Percentiles rank a stretch among this genome's conserved stretches.
phyloP scores from a whole-genome alignment of 805 yeast genomes.

The Sugiyamaella valdiviana region DNA sequence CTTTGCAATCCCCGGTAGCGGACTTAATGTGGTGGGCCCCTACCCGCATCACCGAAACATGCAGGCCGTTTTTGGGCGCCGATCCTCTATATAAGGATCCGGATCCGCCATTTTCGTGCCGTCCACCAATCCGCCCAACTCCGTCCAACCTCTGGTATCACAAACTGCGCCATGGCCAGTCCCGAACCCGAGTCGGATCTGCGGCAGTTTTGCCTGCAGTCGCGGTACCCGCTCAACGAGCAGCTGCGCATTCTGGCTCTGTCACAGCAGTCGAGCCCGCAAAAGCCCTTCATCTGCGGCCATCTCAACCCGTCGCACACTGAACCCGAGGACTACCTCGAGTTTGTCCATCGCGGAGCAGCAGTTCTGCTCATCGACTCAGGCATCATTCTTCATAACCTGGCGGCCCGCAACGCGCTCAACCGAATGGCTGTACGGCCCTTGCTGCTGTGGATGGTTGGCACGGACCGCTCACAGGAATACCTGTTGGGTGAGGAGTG shows the following conservation, averaged over 20 bases:
- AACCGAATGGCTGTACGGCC: conserved; percentile 17
- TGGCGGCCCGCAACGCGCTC: conserved; percentile 16
- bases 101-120: not conserved
- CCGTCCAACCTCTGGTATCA: no score
- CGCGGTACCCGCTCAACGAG: conserved; percentile 7
- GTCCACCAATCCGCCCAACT: not conserved
- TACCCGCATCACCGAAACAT: not conserved
- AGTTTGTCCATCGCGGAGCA: conserved; percentile 12
- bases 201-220: conserved; percentile 3
- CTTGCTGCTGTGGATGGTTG: conserved; percentile 15
- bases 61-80: not conserved
- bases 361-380: conserved; percentile 13
- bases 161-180: not conserved
- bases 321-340: conserved; percentile 18
- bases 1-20: not conserved
- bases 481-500: conserved; percentile 20
- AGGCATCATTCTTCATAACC: conserved; percentile 20
- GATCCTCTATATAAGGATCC: not conserved
- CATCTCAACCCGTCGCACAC: conserved; percentile 17
- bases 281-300: conserved; percentile 14
- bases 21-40: not conserved
- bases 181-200: conserved; percentile 1
- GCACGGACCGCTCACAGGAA: conserved; percentile 7
- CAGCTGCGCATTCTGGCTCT: conserved; percentile 10
- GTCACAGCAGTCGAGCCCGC: conserved; percentile 1